Evolutionary conservation across 1,284 basidiomycete genomes (phyloP), one percentile per base, ranked within the genome.

Genomic region (Xanthoconium separans): DNA sequence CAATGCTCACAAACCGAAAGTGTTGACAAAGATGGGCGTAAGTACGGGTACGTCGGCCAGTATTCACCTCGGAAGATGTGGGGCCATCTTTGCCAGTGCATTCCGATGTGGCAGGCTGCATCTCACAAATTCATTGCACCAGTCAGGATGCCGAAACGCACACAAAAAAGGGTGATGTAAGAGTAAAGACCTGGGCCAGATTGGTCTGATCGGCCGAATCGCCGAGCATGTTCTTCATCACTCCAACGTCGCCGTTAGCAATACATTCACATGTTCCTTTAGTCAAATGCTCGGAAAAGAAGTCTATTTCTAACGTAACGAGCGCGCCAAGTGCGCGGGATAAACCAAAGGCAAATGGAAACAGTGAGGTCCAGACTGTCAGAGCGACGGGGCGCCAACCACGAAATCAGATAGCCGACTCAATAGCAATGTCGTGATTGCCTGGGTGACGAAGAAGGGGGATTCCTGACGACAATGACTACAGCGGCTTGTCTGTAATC

Each of bases 361-460:
- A 88, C 6, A 84, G 41, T 7, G 83, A 82, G 16, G 89, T 66
- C 9, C 89, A 89, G 24, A 79, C 71, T 2, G 90, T 67, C 51
- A 91, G 73, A 55, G 91, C 78, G 40, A 91, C 80, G 5, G 87
- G 89, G 56, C 84, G 85, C 29, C 89, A 81, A 29, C 89, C 88
- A 89, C 70, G 43, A 77, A 75, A 63, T 91, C 89, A 8, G 88
- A 90, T 13, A 84, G 60, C 22, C 84, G 81, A 64, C 85, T 85
- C 87, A 87, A 91, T 55, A 87, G 81, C 42, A 90, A 72, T 16
- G 87, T 81, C 16, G 85, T 87, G 51, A 81, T 61, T 0, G 87
- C 85, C 70, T 89, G 84, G 6, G 84, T 81, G 43, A 85, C 72
- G 61, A 83, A 89, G 73, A 89, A 89, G 24, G 87, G 69, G 12